These are phyloP conservation scores for Barnettozyma salicaria DNA, from an alignment of 805 yeast genomes.

Conservation along the genomic window DNA sequence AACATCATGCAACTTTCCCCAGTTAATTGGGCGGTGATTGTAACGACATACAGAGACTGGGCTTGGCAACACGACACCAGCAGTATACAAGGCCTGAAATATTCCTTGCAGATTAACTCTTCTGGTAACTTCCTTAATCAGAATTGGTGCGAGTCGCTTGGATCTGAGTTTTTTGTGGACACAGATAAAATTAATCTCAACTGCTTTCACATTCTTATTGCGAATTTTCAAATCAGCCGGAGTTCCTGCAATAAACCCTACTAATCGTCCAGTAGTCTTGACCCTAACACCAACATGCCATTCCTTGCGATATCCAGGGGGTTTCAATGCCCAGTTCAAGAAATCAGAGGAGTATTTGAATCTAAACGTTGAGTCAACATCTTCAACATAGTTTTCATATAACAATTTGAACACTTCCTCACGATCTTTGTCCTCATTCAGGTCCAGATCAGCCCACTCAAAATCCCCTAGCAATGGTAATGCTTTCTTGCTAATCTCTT, in stretches of 20 bases:
- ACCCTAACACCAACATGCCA: constrained; percentile 96
- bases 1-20: constrained; percentile 84
- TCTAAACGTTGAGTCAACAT: constrained; percentile 84
- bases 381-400: constrained; percentile 92
- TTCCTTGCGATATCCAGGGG: constrained; percentile 86
- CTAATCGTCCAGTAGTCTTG: constrained; percentile 63
- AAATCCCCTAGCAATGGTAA: constrained; percentile 63
- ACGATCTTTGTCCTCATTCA: constrained; percentile 48
- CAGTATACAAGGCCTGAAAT: constrained; percentile 96
- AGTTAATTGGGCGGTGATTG: constrained; percentile 88
- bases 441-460: constrained; percentile 82
- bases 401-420: constrained; percentile 75
- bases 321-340: constrained; percentile 86
- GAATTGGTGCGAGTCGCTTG: constrained; percentile 90
- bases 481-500: constrained; percentile 66
- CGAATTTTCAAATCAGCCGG: constrained; percentile 68
- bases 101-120: constrained; percentile 77
- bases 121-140: constrained; percentile 91
- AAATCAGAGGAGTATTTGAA: constrained; percentile 82
- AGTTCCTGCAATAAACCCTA: constrained; percentile 89
- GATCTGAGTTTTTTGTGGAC: constrained; percentile 89
- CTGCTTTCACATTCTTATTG: constrained; percentile 50
- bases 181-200: constrained; percentile 89
- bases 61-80: constrained; percentile 87
- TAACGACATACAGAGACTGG: constrained; percentile 87